Conservation (phyloP, 768 basidiomycete genomes). For the Termitomyces sp. region DNA sequence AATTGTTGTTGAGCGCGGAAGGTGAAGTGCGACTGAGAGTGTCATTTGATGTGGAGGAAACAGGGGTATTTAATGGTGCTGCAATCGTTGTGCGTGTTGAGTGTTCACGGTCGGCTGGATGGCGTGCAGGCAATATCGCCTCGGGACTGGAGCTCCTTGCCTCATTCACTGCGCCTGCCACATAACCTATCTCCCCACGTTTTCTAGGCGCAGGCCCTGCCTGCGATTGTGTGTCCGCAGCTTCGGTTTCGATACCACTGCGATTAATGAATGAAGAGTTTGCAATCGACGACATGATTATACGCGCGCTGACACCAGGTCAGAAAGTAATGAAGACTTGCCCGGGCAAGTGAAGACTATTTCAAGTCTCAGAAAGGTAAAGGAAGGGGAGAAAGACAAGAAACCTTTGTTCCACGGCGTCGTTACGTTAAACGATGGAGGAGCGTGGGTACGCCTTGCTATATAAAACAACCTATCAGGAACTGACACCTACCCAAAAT, state of each 20-base stretch:
- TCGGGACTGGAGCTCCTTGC: slow-evolving; percentile 14
- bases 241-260: slow-evolving; percentile 6
- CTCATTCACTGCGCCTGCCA: slow-evolving; percentile 31
- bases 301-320: slow-evolving; percentile 14
- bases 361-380: slow-evolving; percentile 9
- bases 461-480: background rate
- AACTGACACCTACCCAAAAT: background rate
- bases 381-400: slow-evolving; percentile 1
- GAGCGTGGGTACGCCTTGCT: slow-evolving; percentile 7
- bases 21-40: slow-evolving; percentile 15
- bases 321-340: slow-evolving; percentile 24
- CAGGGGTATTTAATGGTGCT: slow-evolving; percentile 10
- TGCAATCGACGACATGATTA: slow-evolving; percentile 22
- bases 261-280: slow-evolving; percentile 11
- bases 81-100: slow-evolving; percentile 10
- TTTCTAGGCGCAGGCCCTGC: slow-evolving; percentile 60
- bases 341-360: slow-evolving; percentile 31
- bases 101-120: slow-evolving; percentile 39
- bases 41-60: slow-evolving; percentile 8
- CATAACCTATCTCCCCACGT: slow-evolving; percentile 61
- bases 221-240: slow-evolving; percentile 34
- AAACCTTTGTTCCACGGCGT: slow-evolving; percentile 9
- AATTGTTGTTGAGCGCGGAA: slow-evolving; percentile 13
- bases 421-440: slow-evolving; percentile 12
- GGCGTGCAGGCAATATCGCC: slow-evolving; percentile 32